Evolutionary conservation across 306 rosid species (phyloP), one percentile per base, ranked within the genome.

Genomic region (Quercus gilva): DNA sequence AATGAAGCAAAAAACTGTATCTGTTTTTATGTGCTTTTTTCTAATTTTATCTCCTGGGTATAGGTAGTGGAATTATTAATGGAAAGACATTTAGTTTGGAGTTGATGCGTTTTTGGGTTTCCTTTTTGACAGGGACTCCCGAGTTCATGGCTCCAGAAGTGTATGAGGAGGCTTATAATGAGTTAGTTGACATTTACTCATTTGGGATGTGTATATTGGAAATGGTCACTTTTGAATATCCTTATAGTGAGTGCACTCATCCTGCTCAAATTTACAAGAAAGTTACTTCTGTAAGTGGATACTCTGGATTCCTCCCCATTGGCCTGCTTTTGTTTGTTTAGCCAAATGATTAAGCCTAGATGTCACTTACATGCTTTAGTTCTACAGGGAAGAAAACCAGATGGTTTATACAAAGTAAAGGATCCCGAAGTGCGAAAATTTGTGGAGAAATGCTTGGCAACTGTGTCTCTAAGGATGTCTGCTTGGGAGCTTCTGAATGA

Each of bases 81-180:
- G 72, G 80, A 67, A 33, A n/a, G 74, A 55, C 76, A 74, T 79
- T 35, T 75, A 78, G 45, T 64, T 21, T 3, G 77, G 79, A 56
- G 61, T 74, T 85, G 64, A 84, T 75, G 25, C 76, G 73, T 56
- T 77, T 21, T 51, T 13, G 68, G 25, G 68, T 25, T 59, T 43
- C 31, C 59, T 49, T 15, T 77, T 79, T 74, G 3, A 59, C 87
- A 92, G 98, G 98, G 86, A 94, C 98, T 0, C 98, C 98, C 0
- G 98, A 94, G 75, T 94, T 94, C 89, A 94, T 94, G 98, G 98
- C 98, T 81, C 98, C 98, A 5, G 98, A 94, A 80, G 97, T 94
- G 15, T 94, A 94, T 76, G 89, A 91, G 85, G 98, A 92, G 85
- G 94, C 90, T 18, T 94, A 94, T 69, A 90, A 94, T 80, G 98